Evolutionary conservation across 2,329 filamentous ascomycete species (phyloP).

Genomic region (Fusarium sp.): DNA sequence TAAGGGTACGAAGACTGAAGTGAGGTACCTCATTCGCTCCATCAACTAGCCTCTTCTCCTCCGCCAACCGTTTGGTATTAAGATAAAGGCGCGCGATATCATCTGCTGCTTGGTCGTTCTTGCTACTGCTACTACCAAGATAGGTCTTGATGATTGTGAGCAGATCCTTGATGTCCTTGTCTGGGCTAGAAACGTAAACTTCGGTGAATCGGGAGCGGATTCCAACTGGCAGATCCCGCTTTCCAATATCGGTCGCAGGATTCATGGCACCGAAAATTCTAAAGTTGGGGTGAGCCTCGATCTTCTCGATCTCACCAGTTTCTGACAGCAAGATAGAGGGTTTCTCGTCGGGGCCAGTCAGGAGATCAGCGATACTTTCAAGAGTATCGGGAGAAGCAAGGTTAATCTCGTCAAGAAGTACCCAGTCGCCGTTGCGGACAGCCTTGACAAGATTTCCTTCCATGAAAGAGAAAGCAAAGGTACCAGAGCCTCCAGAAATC

Average conservation of each 20-base stretch:
- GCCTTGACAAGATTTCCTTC: slow-evolving; percentile 97
- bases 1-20: slow-evolving; percentile 94
- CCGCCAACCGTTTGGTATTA: slow-evolving; percentile 83
- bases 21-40: slow-evolving; percentile 96
- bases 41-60: slow-evolving; percentile 88
- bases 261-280: slow-evolving; percentile 99
- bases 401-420: slow-evolving; percentile 97
- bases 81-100: slow-evolving; percentile 91
- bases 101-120: slow-evolving; percentile 77
- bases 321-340: slow-evolving; percentile 93
- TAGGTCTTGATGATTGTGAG: slow-evolving; percentile 90
- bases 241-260: slow-evolving; percentile 95
- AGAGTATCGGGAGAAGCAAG: slow-evolving; percentile 93
- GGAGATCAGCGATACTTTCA: slow-evolving; percentile 89
- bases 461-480: slow-evolving; percentile 93
- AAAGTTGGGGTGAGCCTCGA: slow-evolving; percentile 91
- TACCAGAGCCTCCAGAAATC: slow-evolving; percentile 75
- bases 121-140: slow-evolving; percentile 75
- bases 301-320: slow-evolving; percentile 90
- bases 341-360: slow-evolving; percentile 76
- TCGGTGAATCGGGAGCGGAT: slow-evolving; percentile 95
- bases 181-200: slow-evolving; percentile 91
- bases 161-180: slow-evolving; percentile 86
- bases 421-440: slow-evolving; percentile 96
- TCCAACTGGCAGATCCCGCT: slow-evolving; percentile 89